Evolutionary conservation across 805 yeast species (phyloP).

Genomic region (Isabelozyma gotoi): DNA sequence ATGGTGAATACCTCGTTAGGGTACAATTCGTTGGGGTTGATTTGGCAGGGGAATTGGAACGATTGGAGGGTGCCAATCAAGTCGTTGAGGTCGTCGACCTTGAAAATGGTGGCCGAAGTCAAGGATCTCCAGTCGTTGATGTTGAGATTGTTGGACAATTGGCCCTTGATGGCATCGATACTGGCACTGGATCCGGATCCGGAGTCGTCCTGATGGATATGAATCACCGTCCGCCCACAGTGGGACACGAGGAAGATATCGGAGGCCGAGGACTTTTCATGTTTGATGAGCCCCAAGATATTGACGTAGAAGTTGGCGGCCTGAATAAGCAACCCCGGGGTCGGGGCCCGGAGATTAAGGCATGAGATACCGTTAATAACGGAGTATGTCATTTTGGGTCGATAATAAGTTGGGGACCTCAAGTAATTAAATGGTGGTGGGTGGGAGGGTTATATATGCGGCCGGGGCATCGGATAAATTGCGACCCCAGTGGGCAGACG

Average conservation of each 20-base stretch:
- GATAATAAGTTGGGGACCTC: too few species aligned
- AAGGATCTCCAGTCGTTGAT: conserved; percentile 51
- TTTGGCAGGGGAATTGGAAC: conserved; percentile 44
- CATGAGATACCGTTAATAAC: conserved; percentile 59
- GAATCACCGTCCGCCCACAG: not conserved
- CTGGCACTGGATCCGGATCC: conserved; percentile 10
- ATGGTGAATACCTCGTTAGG: conserved; percentile 75
- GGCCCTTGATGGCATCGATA: conserved; percentile 13
- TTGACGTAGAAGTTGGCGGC: conserved; percentile 59
- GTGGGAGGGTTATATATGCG: not conserved
- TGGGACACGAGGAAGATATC: not conserved
- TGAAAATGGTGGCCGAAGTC: conserved; percentile 46
- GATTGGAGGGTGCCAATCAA: conserved; percentile 33
- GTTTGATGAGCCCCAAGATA: conserved; percentile 32
- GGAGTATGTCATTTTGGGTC: conserved; percentile 34
- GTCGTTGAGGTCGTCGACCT: conserved; percentile 39
- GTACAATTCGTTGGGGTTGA: conserved; percentile 67
- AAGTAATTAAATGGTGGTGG: too few species aligned
- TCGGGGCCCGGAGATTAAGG: conserved; percentile 53
- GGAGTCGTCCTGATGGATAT: not conserved
- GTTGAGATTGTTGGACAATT: conserved; percentile 14
- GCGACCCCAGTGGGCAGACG: not conserved
- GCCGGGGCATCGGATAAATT: too few species aligned
- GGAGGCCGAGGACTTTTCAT: conserved; percentile 3
- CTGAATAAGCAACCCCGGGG: conserved; percentile 37